phyloP scores from a whole-genome alignment of 495 filamentous ascomycete genomes.

The Bombardia bombarda region DNA sequence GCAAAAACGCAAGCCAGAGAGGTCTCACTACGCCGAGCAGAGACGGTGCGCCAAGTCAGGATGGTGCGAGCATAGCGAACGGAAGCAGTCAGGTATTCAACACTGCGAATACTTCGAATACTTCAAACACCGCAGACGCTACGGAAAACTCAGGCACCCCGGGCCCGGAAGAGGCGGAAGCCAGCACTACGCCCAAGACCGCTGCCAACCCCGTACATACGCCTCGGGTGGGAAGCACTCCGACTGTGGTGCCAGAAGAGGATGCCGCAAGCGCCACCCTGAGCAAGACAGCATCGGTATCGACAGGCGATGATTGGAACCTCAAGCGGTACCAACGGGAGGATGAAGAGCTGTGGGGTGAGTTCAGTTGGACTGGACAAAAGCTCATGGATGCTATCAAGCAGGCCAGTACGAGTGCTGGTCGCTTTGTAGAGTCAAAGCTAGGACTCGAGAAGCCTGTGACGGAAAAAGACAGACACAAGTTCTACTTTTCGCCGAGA shows the following conservation, averaged over 20 bases:
- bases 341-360: constrained; percentile 78
- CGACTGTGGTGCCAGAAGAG: constrained; percentile 23
- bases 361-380: constrained; percentile 30
- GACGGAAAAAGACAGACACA: constrained; percentile 35
- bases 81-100: constrained; percentile 17
- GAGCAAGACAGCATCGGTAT: constrained; percentile 23
- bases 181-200: constrained; percentile 1
- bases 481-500: constrained; percentile 55
- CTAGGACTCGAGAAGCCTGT: constrained; percentile 32
- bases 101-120: too few species aligned
- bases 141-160: too few species aligned
- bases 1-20: constrained; percentile 43
- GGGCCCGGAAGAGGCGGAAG: constrained; percentile 13
- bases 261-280: constrained; percentile 15
- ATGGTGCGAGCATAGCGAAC: constrained; percentile 22
- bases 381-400: constrained; percentile 43
- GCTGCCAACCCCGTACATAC: too few species aligned
- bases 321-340: constrained; percentile 70
- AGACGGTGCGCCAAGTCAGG: too few species aligned
- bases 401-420: constrained; percentile 42
- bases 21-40: constrained; percentile 37
- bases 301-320: constrained; percentile 55
- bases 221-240: constrained; percentile 17
- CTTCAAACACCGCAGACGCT: too few species aligned
- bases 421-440: constrained; percentile 37